Conservation (phyloP, 1,284 basidiomycete genomes). For the Veloporphyrellus conicus region DNA sequence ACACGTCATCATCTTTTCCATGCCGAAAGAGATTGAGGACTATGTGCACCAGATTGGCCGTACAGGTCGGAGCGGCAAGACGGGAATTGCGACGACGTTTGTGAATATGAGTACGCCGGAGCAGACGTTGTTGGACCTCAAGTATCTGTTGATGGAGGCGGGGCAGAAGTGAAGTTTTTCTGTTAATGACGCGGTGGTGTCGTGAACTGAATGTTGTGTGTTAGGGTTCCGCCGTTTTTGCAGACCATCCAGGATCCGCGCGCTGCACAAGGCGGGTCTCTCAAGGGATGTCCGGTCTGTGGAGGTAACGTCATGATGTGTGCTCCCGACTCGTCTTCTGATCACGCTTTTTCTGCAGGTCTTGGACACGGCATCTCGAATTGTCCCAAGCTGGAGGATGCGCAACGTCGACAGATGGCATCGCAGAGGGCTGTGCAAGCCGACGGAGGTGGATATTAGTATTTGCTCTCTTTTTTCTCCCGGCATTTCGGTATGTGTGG, state of each 20-base stretch:
- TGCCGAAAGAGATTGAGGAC: constrained; percentile 99
- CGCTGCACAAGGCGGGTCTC: constrained; percentile 66
- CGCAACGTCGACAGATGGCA: constrained; percentile 83
- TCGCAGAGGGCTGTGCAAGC: constrained; percentile 70
- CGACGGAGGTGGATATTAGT: constrained; percentile 50
- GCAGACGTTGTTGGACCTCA: constrained; percentile 93
- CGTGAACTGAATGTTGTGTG: background rate
- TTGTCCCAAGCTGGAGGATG: constrained; percentile 95
- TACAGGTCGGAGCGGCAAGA: constrained; percentile 96
- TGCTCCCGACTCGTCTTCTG: background rate
- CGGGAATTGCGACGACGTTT: constrained; percentile 99
- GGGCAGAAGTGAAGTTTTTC: constrained; percentile 76
- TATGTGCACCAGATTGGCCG: constrained; percentile 98
- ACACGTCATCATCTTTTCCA: constrained; percentile 95
- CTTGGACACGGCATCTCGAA: constrained; percentile 91
- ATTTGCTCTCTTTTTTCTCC: background rate
- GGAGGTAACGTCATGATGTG: constrained; percentile 57
- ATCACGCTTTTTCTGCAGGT: constrained; percentile 41
- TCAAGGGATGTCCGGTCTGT: constrained; percentile 92
- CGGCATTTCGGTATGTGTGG: background rate
- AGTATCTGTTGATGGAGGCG: constrained; percentile 95
- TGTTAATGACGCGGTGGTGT: background rate
- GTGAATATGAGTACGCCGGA: constrained; percentile 97
- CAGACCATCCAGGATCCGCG: constrained; percentile 89
- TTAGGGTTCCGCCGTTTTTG: constrained; percentile 93